phyloP scores from a whole-genome alignment of 805 yeast genomes.

The Metschnikowia koreensis region DNA sequence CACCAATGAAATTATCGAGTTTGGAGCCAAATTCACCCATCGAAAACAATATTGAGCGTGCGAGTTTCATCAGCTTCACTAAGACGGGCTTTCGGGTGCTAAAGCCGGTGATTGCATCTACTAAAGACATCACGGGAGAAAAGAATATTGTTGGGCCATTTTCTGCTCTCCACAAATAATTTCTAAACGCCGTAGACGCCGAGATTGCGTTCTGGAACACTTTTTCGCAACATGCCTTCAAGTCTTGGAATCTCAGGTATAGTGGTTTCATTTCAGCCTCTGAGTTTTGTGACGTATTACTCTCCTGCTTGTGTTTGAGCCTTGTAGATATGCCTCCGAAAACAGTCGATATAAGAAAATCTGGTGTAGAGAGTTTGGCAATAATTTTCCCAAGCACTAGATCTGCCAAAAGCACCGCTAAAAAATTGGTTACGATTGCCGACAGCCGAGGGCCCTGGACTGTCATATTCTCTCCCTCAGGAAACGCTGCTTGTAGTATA shows the following conservation, averaged over 20 bases:
- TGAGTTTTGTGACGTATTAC: background rate
- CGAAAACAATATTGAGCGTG: slow-evolving; percentile 4
- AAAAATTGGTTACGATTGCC: slow-evolving; percentile 11
- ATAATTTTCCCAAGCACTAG: slow-evolving; percentile 14
- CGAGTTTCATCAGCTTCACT: slow-evolving; percentile 9
- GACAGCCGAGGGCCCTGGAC: slow-evolving; percentile 11
- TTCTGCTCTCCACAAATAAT: background rate
- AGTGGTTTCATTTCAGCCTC: background rate
- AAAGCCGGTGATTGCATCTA: slow-evolving; percentile 20
- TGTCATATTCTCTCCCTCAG: background rate
- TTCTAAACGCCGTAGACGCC: background rate
- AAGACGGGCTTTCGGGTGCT: slow-evolving; percentile 21
- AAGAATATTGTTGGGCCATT: slow-evolving; percentile 3
- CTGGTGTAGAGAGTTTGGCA: slow-evolving; percentile 12
- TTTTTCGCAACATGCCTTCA: background rate
- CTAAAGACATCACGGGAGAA: slow-evolving; percentile 20
- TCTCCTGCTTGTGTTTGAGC: background rate
- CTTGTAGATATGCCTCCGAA: background rate
- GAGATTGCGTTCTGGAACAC: background rate
- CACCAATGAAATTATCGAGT: slow-evolving; percentile 9
- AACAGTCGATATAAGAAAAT: slow-evolving; percentile 10
- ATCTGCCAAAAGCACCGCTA: slow-evolving; percentile 17
- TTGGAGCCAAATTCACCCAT: slow-evolving; percentile 1
- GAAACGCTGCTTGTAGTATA: slow-evolving; percentile 8
- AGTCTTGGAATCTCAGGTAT: background rate